A percentile compares a stretch with the other conserved stretches of the same genome.
phyloP scores from a whole-genome alignment of 352 stramenopile genomes.

The Phytophthora tentaculata region DNA sequence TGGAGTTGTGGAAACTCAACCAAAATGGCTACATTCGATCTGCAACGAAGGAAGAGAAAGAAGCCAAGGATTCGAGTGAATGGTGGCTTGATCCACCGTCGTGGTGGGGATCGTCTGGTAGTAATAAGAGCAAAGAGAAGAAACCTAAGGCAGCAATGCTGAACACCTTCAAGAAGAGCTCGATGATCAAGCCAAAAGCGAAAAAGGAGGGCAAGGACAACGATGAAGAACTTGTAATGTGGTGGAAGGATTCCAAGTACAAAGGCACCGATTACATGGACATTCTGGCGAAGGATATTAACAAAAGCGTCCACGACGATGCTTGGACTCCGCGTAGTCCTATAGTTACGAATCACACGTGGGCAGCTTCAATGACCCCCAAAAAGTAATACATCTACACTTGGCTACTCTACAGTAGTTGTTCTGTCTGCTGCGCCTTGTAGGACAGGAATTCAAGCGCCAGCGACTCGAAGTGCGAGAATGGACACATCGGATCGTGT shows the following conservation, averaged over 20 bases:
- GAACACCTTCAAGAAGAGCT: conserved; percentile 32
- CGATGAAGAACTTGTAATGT: conserved; percentile 40
- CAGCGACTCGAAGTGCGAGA: conserved; percentile 65
- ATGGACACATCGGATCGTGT: conserved; percentile 62
- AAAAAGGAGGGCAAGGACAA: conserved; percentile 12
- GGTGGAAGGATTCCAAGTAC: conserved; percentile 78
- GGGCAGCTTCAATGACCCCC: conserved; percentile 33
- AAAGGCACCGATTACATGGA: conserved; percentile 75
- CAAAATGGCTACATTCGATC: conserved; percentile 21
- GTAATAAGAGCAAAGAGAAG: conserved; percentile 33
- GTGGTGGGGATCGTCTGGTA: conserved; percentile 57
- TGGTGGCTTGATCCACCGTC: conserved; percentile 72
- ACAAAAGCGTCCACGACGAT: conserved; percentile 20
- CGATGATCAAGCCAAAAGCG: conserved; percentile 2
- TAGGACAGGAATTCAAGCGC: conserved; percentile 56
- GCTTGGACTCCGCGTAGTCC: conserved; percentile 35
- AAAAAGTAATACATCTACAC: conserved; percentile 29
- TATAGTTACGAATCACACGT: conserved; percentile 53
- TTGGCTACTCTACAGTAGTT: neutral
- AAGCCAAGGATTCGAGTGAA: conserved; percentile 35
- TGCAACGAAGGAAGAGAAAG: conserved; percentile 6
- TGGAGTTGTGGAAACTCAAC: conserved; percentile 60
- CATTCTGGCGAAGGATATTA: conserved; percentile 36
- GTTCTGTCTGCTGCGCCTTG: neutral
- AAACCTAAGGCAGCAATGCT: conserved; percentile 21